Conservation (phyloP, 352 stramenopile genomes). For the Phytophthora nicotianae region DNA sequence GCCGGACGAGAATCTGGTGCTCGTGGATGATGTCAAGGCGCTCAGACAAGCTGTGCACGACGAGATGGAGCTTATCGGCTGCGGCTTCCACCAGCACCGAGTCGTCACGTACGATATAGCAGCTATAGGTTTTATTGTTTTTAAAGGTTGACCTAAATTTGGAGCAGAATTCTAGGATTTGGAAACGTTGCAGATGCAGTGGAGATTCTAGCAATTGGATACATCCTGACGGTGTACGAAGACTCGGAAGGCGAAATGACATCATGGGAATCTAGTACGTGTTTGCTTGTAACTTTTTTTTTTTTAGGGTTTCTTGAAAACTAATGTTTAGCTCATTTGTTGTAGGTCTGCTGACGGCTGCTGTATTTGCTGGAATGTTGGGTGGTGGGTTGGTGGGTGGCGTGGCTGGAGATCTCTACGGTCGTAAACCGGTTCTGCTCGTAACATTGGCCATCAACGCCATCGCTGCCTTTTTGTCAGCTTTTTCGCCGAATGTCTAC, state of each 20-base stretch:
- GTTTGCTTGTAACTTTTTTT: constrained; percentile 1
- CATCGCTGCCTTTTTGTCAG: constrained; percentile 73
- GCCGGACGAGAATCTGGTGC: constrained; percentile 23
- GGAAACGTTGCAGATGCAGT: constrained; percentile 91
- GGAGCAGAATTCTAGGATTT: constrained; percentile 66
- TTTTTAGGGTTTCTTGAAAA: neutral
- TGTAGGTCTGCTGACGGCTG: constrained; percentile 82
- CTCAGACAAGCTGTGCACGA: constrained; percentile 73
- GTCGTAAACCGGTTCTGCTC: constrained; percentile 79
- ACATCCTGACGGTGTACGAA: constrained; percentile 85
- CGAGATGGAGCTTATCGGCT: constrained; percentile 79
- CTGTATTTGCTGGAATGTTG: constrained; percentile 92
- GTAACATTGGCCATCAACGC: constrained; percentile 84
- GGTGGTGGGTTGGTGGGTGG: constrained; percentile 77
- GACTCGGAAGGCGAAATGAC: constrained; percentile 67
- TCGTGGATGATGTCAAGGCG: constrained; percentile 66
- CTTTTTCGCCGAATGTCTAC: constrained; percentile 67
- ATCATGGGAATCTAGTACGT: constrained; percentile 74
- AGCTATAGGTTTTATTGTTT: constrained; percentile 2
- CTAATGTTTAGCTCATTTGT: constrained; percentile 13
- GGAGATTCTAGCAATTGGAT: constrained; percentile 91
- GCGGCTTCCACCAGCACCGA: constrained; percentile 70
- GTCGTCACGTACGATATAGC: constrained; percentile 64
- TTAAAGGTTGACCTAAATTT: constrained; percentile 33
- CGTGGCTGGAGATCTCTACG: constrained; percentile 78